These are phyloP conservation scores for Imleria badia DNA, from an alignment of 768 basidiomycete genomes.

Conservation along the genomic window DNA sequence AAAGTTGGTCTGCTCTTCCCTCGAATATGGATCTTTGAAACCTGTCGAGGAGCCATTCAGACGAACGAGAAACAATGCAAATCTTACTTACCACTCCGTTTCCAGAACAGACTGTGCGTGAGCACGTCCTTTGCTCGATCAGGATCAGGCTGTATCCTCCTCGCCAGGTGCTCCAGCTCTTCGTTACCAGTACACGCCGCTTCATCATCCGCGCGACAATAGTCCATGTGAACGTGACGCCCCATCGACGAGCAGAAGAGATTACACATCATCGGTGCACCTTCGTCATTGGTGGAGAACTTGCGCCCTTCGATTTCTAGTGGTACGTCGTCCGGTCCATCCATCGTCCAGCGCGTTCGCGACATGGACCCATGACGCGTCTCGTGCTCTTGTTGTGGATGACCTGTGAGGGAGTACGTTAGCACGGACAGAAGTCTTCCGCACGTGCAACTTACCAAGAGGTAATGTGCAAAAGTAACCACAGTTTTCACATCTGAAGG, in stretches of 20 bases:
- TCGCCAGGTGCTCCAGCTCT: conserved; percentile 43
- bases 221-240: conserved; percentile 58
- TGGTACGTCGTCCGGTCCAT: conserved; percentile 47
- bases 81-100: conserved; percentile 46
- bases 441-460: conserved; percentile 37
- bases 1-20: conserved; percentile 55
- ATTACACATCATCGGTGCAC: conserved; percentile 65
- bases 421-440: neutral
- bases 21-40: conserved; percentile 64
- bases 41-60: conserved; percentile 30
- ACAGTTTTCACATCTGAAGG: conserved; percentile 49
- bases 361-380: conserved; percentile 67
- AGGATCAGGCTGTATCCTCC: conserved; percentile 45
- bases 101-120: conserved; percentile 56
- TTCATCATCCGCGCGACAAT: conserved; percentile 44
- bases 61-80: neutral
- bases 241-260: conserved; percentile 55
- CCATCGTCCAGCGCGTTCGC: conserved; percentile 53
- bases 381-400: conserved; percentile 59
- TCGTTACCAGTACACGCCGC: conserved; percentile 39
- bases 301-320: conserved; percentile 56
- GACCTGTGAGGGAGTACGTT: conserved; percentile 38
- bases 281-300: conserved; percentile 53
- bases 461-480: conserved; percentile 60
- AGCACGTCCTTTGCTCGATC: conserved; percentile 51